These are phyloP conservation scores for Lecanosticta acicola DNA, from an alignment of 2,329 filamentous ascomycete genomes.

Conservation along the genomic window DNA sequence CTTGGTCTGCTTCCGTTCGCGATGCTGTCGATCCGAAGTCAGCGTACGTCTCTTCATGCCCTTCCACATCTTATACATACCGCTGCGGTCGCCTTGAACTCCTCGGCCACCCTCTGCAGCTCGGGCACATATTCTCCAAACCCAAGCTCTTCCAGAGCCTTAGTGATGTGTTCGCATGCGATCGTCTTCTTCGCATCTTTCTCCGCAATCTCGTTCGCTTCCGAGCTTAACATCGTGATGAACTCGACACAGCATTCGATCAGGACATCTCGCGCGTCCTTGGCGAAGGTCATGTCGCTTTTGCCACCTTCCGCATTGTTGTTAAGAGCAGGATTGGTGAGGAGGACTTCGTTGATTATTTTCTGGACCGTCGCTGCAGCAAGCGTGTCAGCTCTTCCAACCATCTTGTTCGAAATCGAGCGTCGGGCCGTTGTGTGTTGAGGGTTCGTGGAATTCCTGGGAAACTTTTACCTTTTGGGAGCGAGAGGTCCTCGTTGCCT, in stretches of 20 bases:
- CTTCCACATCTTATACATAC: slow-evolving; percentile 44
- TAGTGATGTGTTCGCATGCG: slow-evolving; percentile 94
- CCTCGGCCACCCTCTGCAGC: slow-evolving; percentile 76
- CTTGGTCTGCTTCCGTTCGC: slow-evolving; percentile 96
- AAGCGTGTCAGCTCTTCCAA: slow-evolving; percentile 7
- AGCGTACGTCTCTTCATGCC: slow-evolving; percentile 7
- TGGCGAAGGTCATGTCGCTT: slow-evolving; percentile 73
- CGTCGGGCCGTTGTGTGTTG: too few relatives aligned
- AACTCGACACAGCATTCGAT: slow-evolving; percentile 99
- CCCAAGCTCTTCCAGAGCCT: slow-evolving; percentile 84
- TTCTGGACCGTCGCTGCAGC: slow-evolving; percentile 61
- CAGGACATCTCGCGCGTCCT: slow-evolving; percentile 87
- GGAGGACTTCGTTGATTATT: slow-evolving; percentile 91
- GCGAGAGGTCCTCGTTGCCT: slow-evolving; percentile 56
- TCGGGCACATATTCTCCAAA: slow-evolving; percentile 89
- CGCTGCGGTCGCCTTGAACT: slow-evolving; percentile 91
- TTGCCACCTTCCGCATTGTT: slow-evolving; percentile 7
- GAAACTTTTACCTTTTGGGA: slow-evolving; percentile 48
- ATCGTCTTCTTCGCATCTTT: slow-evolving; percentile 99
- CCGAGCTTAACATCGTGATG: slow-evolving; percentile 95
- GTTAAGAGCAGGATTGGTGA: slow-evolving; percentile 53
- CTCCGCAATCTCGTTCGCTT: slow-evolving; percentile 97
- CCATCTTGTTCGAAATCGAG: too few relatives aligned
- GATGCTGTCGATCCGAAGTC: slow-evolving; percentile 53
- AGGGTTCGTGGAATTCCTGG: background rate